Evolutionary conservation across 352 stramenopile species (phyloP).

Genomic region (Thalassiosira hispida): DNA sequence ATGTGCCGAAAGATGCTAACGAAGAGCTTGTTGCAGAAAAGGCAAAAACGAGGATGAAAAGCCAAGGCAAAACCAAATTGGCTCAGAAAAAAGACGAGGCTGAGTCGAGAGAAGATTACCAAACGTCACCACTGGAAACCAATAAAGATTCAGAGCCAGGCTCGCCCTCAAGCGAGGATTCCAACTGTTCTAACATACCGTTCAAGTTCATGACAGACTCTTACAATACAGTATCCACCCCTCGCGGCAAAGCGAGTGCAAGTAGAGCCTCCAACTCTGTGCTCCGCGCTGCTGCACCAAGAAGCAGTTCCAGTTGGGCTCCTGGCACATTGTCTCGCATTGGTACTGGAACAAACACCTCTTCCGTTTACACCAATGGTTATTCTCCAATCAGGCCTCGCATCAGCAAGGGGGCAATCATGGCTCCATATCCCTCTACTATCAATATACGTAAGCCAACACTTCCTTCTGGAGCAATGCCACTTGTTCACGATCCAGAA

Average conservation of each 20-base stretch:
- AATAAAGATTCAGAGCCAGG: neutral
- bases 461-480: neutral
- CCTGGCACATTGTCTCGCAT: neutral
- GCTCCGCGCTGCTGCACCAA: neutral
- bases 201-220: neutral
- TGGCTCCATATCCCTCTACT: neutral
- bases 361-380: neutral
- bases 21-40: neutral
- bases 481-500: neutral
- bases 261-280: neutral
- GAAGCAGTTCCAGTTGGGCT: neutral
- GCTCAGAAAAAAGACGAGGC: neutral
- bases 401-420: conserved; percentile 7
- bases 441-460: conserved; percentile 1
- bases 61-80: neutral
- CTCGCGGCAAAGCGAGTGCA: neutral
- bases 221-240: neutral
- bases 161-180: neutral
- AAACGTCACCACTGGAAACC: too few species aligned
- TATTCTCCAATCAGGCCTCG: conserved; percentile 25
- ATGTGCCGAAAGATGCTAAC: neutral
- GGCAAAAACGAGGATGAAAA: too few species aligned
- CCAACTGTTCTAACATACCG: neutral
- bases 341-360: neutral
- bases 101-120: too few species aligned